Conservation (phyloP, 148 eudicot species). For the Vaccinium darrowii region DNA sequence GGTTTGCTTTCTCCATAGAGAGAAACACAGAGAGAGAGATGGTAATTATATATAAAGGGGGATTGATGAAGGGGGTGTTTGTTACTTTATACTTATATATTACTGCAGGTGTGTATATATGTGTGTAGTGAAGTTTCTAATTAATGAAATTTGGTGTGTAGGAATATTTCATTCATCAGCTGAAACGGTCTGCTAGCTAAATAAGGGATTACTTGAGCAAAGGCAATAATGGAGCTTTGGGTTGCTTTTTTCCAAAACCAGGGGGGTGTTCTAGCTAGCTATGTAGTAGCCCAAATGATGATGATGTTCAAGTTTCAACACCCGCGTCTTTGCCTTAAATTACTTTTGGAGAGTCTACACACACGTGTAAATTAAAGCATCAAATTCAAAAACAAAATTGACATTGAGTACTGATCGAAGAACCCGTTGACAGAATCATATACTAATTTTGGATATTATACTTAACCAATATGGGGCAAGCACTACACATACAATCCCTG, state of each 20-base stretch:
- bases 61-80: neutral
- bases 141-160: neutral
- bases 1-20: slow-evolving; percentile 27
- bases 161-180: neutral
- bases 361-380: no score
- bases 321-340: neutral
- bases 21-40: slow-evolving; percentile 11
- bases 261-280: neutral
- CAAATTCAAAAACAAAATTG: no score
- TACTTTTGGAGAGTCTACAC: neutral
- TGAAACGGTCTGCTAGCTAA: slow-evolving; percentile 5
- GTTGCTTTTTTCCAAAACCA: slow-evolving; percentile 17
- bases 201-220: slow-evolving; percentile 15
- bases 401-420: no score
- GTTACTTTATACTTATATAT: neutral
- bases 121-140: neutral
- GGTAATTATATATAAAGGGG: no score
- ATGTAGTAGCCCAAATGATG: neutral
- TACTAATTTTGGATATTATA: no score
- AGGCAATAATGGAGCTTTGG: slow-evolving; percentile 13
- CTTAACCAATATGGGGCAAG: no score
- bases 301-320: slow-evolving; percentile 23
- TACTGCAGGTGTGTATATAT: no score
- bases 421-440: no score
- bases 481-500: no score